Percentiles rank a stretch among this genome's conserved stretches.
Evolutionary conservation across 495 filamentous ascomycete species (phyloP).

Genomic region (Aspergillus panamensis): DNA sequence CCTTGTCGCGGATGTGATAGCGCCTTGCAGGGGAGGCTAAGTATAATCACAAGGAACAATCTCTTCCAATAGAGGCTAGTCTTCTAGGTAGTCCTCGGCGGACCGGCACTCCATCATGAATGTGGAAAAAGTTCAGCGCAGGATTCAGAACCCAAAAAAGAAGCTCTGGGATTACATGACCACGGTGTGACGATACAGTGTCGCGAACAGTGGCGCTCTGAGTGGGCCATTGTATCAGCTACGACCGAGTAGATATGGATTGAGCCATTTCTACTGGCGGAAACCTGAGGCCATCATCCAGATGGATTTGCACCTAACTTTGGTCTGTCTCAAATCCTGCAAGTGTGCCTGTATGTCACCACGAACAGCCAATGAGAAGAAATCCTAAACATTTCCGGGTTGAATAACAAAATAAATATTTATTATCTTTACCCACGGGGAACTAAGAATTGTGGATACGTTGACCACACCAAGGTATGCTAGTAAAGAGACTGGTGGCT

Average conservation of each 20-base stretch:
- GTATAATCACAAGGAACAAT: background rate
- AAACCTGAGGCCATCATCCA: background rate
- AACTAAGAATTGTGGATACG: background rate
- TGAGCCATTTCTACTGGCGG: constrained; percentile 3
- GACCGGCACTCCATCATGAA: constrained; percentile 6
- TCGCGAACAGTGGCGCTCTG: constrained; percentile 14
- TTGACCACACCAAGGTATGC: background rate
- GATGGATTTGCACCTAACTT: background rate
- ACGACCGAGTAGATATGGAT: background rate
- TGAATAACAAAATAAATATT: background rate
- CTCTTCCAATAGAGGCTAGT: constrained; percentile 1
- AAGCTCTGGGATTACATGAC: constrained; percentile 11
- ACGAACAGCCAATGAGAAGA: constrained; percentile 1
- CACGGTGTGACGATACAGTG: constrained; percentile 7
- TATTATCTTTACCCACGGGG: constrained; percentile 1
- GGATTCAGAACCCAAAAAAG: constrained; percentile 14
- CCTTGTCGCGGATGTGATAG: constrained; percentile 8
- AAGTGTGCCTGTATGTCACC: background rate
- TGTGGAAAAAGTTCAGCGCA: constrained; percentile 10
- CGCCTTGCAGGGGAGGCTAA: constrained; percentile 10
- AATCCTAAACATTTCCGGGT: background rate
- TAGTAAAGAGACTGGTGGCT: constrained; percentile 2
- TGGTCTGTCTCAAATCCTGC: background rate
- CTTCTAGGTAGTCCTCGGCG: background rate
- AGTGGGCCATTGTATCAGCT: background rate